Conservation (phyloP, 495 filamentous ascomycete genomes). For the Glarea lozoyensis region DNA sequence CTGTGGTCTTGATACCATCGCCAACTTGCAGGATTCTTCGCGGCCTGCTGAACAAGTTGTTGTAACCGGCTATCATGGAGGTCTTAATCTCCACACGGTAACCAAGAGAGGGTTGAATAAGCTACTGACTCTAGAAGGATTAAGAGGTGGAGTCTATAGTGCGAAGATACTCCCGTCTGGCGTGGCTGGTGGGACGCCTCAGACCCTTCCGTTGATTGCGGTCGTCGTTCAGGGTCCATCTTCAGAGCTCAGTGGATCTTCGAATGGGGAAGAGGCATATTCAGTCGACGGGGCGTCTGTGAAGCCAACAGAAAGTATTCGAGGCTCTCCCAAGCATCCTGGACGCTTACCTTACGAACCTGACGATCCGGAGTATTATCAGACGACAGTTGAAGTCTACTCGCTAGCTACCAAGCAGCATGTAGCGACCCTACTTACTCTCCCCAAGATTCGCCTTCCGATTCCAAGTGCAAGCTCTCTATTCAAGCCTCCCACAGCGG, state of each 20-base stretch:
- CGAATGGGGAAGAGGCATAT: conserved; percentile 13
- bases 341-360: conserved; percentile 4
- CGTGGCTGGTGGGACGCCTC: conserved; percentile 18
- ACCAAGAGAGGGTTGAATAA: conserved; percentile 57
- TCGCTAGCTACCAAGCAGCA: conserved; percentile 62
- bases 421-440: conserved; percentile 58
- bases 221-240: conserved; percentile 68
- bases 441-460: conserved; percentile 36
- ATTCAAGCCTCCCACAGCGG: conserved; percentile 51
- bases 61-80: conserved; percentile 66
- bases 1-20: conserved; percentile 70
- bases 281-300: conserved; percentile 13
- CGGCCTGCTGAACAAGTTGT: conserved; percentile 49
- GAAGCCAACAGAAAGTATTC: conserved; percentile 16
- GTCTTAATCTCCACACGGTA: conserved; percentile 61
- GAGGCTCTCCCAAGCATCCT: conserved; percentile 12
- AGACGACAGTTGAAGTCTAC: conserved; percentile 80
- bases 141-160: conserved; percentile 71
- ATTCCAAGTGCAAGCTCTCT: conserved; percentile 41
- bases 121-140: conserved; percentile 58
- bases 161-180: conserved; percentile 67
- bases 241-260: conserved; percentile 24
- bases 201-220: conserved; percentile 55
- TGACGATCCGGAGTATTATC: conserved; percentile 38
- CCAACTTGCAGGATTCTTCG: conserved; percentile 34